Conservation (phyloP, 2,329 filamentous ascomycete species). For the Seiridium unicorne region DNA sequence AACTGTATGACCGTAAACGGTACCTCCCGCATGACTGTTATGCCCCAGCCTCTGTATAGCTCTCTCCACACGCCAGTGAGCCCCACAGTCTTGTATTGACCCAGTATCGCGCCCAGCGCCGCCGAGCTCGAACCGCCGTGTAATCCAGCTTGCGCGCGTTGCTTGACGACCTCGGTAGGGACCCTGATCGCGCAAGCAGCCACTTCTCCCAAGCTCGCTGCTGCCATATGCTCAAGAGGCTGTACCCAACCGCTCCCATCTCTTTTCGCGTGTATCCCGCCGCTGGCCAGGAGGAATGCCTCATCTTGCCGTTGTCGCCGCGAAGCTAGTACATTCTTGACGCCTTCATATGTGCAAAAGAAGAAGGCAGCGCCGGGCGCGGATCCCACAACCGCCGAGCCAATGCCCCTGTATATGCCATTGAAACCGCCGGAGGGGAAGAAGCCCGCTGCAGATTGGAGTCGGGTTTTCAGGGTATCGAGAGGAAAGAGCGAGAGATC, state of each 20-base stretch:
- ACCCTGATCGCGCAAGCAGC: slow-evolving; percentile 91
- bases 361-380: slow-evolving; percentile 94
- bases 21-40: slow-evolving; percentile 93
- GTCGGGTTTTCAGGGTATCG: slow-evolving; percentile 97
- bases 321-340: slow-evolving; percentile 55
- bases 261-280: not conserved
- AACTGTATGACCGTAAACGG: slow-evolving; percentile 98
- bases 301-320: slow-evolving; percentile 15
- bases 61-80: slow-evolving; percentile 69
- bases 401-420: slow-evolving; percentile 91
- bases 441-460: slow-evolving; percentile 80
- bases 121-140: slow-evolving; percentile 68
- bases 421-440: slow-evolving; percentile 81
- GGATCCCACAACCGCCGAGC: slow-evolving; percentile 83
- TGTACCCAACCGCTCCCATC: slow-evolving; percentile 14
- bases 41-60: slow-evolving; percentile 86
- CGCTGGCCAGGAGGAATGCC: slow-evolving; percentile 20
- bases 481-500: slow-evolving; percentile 96
- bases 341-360: slow-evolving; percentile 89
- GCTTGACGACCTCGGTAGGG: slow-evolving; percentile 95
- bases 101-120: slow-evolving; percentile 70
- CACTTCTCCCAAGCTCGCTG: slow-evolving; percentile 83
- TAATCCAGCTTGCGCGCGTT: slow-evolving; percentile 86
- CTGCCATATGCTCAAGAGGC: slow-evolving; percentile 70
- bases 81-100: slow-evolving; percentile 40